A percentile compares a stretch with the other conserved stretches of the same genome.
These are phyloP conservation scores for Acanthamoeba lenticulata DNA, from an alignment of 208 protist species.

Conservation along the genomic window DNA sequence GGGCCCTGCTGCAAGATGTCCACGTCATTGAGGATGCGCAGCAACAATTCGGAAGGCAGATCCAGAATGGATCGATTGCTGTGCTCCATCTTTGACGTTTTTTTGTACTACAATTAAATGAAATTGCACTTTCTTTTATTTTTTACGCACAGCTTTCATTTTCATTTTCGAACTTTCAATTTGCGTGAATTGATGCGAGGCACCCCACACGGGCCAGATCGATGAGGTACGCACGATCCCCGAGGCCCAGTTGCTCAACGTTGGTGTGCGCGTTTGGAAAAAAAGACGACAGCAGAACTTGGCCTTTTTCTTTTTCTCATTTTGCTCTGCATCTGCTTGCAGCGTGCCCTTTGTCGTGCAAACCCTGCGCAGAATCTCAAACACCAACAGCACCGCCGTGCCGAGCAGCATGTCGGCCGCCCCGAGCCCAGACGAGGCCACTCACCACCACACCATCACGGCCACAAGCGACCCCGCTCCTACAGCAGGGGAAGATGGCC, in stretches of 20 bases:
- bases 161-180: no score
- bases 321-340: neutral
- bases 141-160: no score
- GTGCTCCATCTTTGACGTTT: neutral
- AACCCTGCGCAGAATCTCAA: neutral
- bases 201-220: no score
- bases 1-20: neutral
- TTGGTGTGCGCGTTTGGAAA: neutral
- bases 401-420: no score
- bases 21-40: neutral
- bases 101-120: neutral
- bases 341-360: neutral
- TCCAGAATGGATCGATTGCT: neutral
- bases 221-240: no score
- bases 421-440: no score
- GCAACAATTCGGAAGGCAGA: neutral
- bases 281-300: neutral
- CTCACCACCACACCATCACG: no score
- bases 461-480: no score
- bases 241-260: no score
- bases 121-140: neutral
- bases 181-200: no score
- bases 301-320: neutral
- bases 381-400: neutral
- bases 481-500: neutral